Percentiles rank a stretch among this genome's conserved stretches.
Conservation (phyloP, 1,139 yeast species). For the Blastobotrys raffinosifermentans region DNA sequence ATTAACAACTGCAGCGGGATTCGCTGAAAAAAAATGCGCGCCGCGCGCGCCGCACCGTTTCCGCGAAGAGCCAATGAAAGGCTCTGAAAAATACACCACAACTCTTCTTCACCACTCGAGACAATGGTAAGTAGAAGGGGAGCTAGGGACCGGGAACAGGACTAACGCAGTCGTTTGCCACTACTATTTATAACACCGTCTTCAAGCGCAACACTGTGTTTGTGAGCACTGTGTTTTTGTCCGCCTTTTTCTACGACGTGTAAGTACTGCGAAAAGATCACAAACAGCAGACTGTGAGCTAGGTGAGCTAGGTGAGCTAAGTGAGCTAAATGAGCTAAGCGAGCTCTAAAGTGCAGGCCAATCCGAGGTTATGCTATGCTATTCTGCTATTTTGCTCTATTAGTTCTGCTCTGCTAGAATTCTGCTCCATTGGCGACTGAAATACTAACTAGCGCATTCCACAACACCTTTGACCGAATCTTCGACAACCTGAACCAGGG, state of each 20-base stretch:
- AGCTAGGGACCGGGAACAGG: not conserved
- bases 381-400: too few relatives aligned
- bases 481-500: conserved; percentile 89
- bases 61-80: conserved; percentile 1
- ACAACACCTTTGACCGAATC: conserved; percentile 69
- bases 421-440: too few relatives aligned
- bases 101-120: not conserved
- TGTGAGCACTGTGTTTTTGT: conserved; percentile 78
- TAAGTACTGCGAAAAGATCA: conserved; percentile 18
- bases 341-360: too few relatives aligned
- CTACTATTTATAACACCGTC: conserved; percentile 59
- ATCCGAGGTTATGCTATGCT: too few relatives aligned
- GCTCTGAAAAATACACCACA: not conserved
- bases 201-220: conserved; percentile 91
- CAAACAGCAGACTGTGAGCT: not conserved
- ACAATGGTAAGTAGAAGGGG: not conserved
- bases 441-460: conserved; percentile 51
- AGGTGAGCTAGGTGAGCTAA: not conserved
- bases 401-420: too few relatives aligned
- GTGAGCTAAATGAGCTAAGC: not conserved
- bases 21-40: not conserved
- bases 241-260: conserved; percentile 88
- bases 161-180: conserved; percentile 38
- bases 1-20: not conserved
- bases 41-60: not conserved